Conservation (phyloP, 2,329 filamentous ascomycete genomes). For the Ceratocystis variospora region DNA sequence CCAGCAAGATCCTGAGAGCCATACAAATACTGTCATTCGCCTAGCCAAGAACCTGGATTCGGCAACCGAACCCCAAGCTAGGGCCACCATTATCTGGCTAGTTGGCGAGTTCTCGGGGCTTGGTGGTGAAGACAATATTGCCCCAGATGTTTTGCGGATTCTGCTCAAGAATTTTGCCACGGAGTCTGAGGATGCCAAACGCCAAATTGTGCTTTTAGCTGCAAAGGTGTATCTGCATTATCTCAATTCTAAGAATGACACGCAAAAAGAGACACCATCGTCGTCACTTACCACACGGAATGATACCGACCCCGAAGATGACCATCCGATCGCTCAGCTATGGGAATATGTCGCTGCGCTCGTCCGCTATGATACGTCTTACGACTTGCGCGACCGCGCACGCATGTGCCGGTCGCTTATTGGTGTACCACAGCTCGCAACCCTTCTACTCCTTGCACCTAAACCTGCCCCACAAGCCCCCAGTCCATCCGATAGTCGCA, state of each 20-base stretch:
- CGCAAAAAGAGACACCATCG: slow-evolving; percentile 25
- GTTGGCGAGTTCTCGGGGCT: slow-evolving; percentile 84
- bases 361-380: slow-evolving; percentile 84
- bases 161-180: slow-evolving; percentile 70
- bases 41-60: slow-evolving; percentile 85
- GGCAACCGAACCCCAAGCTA: slow-evolving; percentile 71
- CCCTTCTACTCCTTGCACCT: slow-evolving; percentile 77
- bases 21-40: slow-evolving; percentile 73
- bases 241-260: slow-evolving; percentile 49
- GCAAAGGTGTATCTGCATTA: slow-evolving; percentile 96
- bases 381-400: slow-evolving; percentile 83
- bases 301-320: slow-evolving; percentile 31
- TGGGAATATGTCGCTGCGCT: slow-evolving; percentile 79
- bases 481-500: slow-evolving; percentile 73
- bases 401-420: slow-evolving; percentile 79
- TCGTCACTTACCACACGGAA: slow-evolving; percentile 26
- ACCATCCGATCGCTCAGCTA: slow-evolving; percentile 58
- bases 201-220: slow-evolving; percentile 81
- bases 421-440: slow-evolving; percentile 71
- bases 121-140: slow-evolving; percentile 74
- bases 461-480: slow-evolving; percentile 87
- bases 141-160: slow-evolving; percentile 80
- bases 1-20: slow-evolving; percentile 70
- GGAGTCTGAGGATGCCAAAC: slow-evolving; percentile 74
- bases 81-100: slow-evolving; percentile 93